phyloP scores from a whole-genome alignment of 352 stramenopile genomes.

The Globisporangium cederbergense region DNA sequence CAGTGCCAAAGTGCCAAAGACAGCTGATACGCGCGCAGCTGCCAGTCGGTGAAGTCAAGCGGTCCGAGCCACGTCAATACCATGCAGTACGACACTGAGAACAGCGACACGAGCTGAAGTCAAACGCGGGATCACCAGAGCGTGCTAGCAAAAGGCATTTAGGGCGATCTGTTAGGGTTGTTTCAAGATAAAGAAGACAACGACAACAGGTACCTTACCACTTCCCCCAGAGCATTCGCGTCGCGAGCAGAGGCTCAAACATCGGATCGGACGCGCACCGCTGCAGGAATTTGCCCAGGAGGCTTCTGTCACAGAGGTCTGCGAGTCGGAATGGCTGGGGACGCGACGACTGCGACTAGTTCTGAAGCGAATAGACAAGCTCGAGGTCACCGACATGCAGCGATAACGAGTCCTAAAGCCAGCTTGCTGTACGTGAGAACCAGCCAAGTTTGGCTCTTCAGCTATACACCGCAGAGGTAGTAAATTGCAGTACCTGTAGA shows the following conservation, averaged over 20 bases:
- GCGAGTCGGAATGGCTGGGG: slow-evolving; percentile 1
- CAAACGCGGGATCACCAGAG: no score
- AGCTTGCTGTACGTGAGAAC: not conserved
- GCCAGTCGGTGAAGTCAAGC: slow-evolving; percentile 48
- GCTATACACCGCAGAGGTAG: no score
- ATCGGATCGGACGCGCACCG: slow-evolving; percentile 25
- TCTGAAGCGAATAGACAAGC: not conserved
- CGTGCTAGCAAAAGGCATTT: not conserved
- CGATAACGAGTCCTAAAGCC: slow-evolving; percentile 1
- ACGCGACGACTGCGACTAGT: not conserved
- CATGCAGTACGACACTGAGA: slow-evolving; percentile 38
- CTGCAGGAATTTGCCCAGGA: slow-evolving; percentile 21
- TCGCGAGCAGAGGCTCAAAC: slow-evolving; percentile 26
- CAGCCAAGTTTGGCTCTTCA: not conserved
- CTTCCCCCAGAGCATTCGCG: slow-evolving; percentile 36
- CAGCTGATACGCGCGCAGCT: slow-evolving; percentile 35
- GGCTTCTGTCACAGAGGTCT: slow-evolving; percentile 20
- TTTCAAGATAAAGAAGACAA: not conserved
- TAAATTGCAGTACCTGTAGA: slow-evolving; percentile 4
- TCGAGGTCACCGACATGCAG: slow-evolving; percentile 10
- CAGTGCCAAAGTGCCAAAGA: slow-evolving; percentile 4
- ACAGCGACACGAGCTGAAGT: slow-evolving; percentile 39
- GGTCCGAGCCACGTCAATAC: slow-evolving; percentile 47
- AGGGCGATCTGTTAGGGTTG: no score
- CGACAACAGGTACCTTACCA: slow-evolving; percentile 15